Base-by-base conservation (phyloP, 441 rosid species). In the Erodium trifolium region DNA sequence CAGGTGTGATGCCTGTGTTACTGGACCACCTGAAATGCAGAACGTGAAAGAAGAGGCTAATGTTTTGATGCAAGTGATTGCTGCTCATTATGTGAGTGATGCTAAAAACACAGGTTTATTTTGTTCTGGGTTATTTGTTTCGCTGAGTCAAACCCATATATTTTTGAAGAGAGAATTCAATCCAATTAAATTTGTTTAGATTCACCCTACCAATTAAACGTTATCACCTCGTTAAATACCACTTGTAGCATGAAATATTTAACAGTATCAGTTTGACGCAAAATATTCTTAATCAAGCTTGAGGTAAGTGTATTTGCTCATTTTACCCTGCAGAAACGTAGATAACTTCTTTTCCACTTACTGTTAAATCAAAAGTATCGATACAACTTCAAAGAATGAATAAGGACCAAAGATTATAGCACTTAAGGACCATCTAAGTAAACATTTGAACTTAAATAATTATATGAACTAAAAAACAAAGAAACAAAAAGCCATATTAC, bases 1-100 rank as follows among this genome's bases (percentile, higher is more conserved):
- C 86, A 90, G 97, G 83, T 93, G 98, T 65, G 98, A 93, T 76
- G 81, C 86, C 68, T 93, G 98, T 75, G 80, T 77, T 66, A 35
- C 78, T 47, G 96, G 92, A 71, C 85, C 93, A 66, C 92, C 97
- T 19, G 74, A 82, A 68, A 78, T 65, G 80, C 83, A 82, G 71
- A 80, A 90, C 76, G 71, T 86, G 75, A 84, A 76, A 79, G 93
- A 86, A 79, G 92, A 90, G 75, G 89, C 90, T 47, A 77, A 75
- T 66, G 73, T 80, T 68, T 80, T 90, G 63, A 75, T 93, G 88
- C 91, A 90, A 78, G 84, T 81, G 68, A 77, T 90, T 67, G 73
- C 86, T 72, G 82, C 88, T 59, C 74, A 78, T 75, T 78, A 83
- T 67, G 97, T 78, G 77, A 81, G 88, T 73, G 63, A 43, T 72